Percentiles rank a stretch among this genome's conserved stretches.
Conservation (phyloP, 2,329 filamentous ascomycete genomes). For the Periconia macrospinosa region DNA sequence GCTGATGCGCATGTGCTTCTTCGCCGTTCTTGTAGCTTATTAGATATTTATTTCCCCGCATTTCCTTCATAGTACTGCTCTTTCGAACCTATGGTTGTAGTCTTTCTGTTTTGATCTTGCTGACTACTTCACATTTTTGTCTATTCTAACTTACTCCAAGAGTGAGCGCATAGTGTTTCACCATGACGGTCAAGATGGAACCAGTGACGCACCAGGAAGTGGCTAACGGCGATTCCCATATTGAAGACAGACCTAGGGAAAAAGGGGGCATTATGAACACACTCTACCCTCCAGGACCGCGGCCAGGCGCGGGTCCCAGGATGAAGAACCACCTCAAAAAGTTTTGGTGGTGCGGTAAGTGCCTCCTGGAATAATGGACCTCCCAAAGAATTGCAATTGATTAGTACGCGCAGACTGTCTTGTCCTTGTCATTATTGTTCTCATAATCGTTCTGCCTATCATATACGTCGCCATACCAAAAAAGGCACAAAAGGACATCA, state of each 20-base stretch:
- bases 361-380: neutral
- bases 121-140: neutral
- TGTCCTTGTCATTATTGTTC: constrained; percentile 51
- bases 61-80: constrained; percentile 11
- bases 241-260: constrained; percentile 13
- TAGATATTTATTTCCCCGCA: constrained; percentile 28
- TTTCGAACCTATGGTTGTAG: constrained; percentile 3
- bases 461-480: constrained; percentile 63
- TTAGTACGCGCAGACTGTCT: constrained; percentile 46
- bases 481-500: constrained; percentile 58
- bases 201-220: neutral
- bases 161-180: constrained; percentile 5
- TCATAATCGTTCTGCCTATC: constrained; percentile 61
- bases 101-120: neutral
- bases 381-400: neutral
- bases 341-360: constrained; percentile 44
- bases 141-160: neutral
- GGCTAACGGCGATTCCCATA: neutral
- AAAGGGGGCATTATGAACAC: constrained; percentile 36
- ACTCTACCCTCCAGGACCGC: constrained; percentile 36
- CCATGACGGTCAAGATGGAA: constrained; percentile 29
- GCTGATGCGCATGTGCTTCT: constrained; percentile 35
- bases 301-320: constrained; percentile 31
- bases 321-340: constrained; percentile 42
- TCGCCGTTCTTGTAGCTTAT: constrained; percentile 6